These are phyloP conservation scores for Pythium biforme DNA, from an alignment of 352 stramenopile genomes.

Conservation along the genomic window DNA sequence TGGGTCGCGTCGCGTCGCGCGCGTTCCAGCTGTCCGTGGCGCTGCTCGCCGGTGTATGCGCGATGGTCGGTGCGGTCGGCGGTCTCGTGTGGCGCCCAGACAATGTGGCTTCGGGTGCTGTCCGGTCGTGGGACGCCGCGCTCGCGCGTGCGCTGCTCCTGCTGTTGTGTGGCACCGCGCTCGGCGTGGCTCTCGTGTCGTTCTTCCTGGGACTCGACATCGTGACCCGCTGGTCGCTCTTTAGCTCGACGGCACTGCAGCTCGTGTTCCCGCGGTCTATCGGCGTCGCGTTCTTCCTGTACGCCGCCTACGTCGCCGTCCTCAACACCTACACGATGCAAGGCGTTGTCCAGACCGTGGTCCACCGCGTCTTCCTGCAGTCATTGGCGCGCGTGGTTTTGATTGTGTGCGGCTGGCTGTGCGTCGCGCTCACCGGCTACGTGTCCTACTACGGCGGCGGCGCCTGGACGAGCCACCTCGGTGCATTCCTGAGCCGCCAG, in stretches of 20 bases:
- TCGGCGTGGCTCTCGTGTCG: slow-evolving; percentile 23
- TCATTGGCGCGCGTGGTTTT: slow-evolving; percentile 10
- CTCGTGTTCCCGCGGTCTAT: slow-evolving; percentile 32
- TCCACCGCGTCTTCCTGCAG: slow-evolving; percentile 31
- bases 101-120: neutral
- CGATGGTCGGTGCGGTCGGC: slow-evolving; percentile 8
- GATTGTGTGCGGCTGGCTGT: slow-evolving; percentile 21
- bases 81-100: slow-evolving; percentile 21
- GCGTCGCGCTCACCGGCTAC: slow-evolving; percentile 22
- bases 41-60: neutral
- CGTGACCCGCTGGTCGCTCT: slow-evolving; percentile 31
- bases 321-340: slow-evolving; percentile 29
- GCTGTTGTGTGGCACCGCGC: slow-evolving; percentile 3
- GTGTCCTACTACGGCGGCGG: slow-evolving; percentile 14
- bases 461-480: neutral
- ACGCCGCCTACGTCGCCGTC: slow-evolving; percentile 3
- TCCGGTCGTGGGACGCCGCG: neutral
- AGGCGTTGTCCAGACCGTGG: neutral
- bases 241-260: slow-evolving; percentile 34
- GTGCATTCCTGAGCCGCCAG: slow-evolving; percentile 27
- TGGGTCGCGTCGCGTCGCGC: slow-evolving; percentile 5
- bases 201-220: slow-evolving; percentile 36
- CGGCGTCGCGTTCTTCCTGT: slow-evolving; percentile 31
- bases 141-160: slow-evolving; percentile 2
- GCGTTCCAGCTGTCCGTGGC: slow-evolving; percentile 21